Evolutionary conservation across 495 filamentous ascomycete species (phyloP).

Genomic region (Aspergillus homomorphus): DNA sequence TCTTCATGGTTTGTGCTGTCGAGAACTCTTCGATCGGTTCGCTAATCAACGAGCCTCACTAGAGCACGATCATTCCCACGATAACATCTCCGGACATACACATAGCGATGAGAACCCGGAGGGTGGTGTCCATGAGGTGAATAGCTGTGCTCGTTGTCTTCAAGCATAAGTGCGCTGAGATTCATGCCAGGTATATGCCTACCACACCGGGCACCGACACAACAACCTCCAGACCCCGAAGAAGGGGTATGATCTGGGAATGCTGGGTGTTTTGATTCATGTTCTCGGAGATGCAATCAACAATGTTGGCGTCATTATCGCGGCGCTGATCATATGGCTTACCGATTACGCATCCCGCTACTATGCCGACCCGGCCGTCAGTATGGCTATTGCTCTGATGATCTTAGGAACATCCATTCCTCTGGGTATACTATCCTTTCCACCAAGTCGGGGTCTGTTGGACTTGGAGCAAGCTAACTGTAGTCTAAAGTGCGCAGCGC

Average conservation of each 20-base stretch:
- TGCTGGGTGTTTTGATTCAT: slow-evolving; percentile 49
- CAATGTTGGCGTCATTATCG: slow-evolving; percentile 48
- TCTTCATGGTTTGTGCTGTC: slow-evolving; percentile 18
- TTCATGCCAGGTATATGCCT: neutral
- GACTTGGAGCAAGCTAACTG: no score
- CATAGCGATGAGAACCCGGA: slow-evolving; percentile 23
- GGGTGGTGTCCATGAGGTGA: neutral
- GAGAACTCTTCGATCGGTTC: neutral
- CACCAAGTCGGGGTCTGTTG: no score
- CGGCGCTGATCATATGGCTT: slow-evolving; percentile 45
- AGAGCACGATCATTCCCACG: slow-evolving; percentile 15
- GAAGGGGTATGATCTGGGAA: slow-evolving; percentile 37
- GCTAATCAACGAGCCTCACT: slow-evolving; percentile 30
- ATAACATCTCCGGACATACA: slow-evolving; percentile 15
- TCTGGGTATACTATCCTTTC: slow-evolving; percentile 25
- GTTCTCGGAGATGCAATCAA: slow-evolving; percentile 49
- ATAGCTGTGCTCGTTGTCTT: neutral
- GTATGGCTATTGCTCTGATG: slow-evolving; percentile 45
- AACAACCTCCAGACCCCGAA: neutral
- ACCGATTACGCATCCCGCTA: slow-evolving; percentile 37
- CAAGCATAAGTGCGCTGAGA: no score
- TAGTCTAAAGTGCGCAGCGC: slow-evolving; percentile 30
- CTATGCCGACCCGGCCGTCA: slow-evolving; percentile 48
- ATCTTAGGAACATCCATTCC: slow-evolving; percentile 42
- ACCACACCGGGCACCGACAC: neutral